Percentiles rank a stretch among this genome's conserved stretches.
Evolutionary conservation across 2,329 filamentous ascomycete genomes (phyloP).

Genomic region (Sarocladiaceae sp.): DNA sequence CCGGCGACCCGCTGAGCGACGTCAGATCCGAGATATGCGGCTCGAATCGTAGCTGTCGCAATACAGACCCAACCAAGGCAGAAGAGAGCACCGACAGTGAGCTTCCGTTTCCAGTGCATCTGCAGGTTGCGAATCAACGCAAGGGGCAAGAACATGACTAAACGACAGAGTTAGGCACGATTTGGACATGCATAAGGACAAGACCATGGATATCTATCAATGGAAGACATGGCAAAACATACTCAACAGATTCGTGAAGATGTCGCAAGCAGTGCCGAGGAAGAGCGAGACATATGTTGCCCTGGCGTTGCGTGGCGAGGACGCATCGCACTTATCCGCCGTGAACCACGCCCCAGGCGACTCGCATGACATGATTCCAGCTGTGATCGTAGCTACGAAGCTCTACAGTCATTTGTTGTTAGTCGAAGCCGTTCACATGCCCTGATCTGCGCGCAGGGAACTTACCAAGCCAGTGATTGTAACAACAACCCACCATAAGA

Average conservation of each 20-base stretch:
- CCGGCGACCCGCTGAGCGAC: not conserved
- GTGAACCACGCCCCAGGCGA: constrained; percentile 13
- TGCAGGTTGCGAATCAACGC: constrained; percentile 12
- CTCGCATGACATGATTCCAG: constrained; percentile 12
- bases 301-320: constrained; percentile 10
- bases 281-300: constrained; percentile 11
- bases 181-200: not conserved
- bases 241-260: constrained; percentile 13
- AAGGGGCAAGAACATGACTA: constrained; percentile 13
- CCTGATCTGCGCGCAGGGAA: not conserved
- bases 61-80: constrained; percentile 14
- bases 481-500: constrained; percentile 13
- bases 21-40: constrained; percentile 10
- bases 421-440: not conserved
- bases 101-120: constrained; percentile 13
- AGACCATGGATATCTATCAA: not conserved
- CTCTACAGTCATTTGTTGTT: constrained; percentile 6
- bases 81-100: constrained; percentile 12
- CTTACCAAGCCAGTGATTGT: constrained; percentile 10
- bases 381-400: constrained; percentile 11
- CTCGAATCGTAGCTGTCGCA: constrained; percentile 11
- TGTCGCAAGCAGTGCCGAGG: constrained; percentile 12
- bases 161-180: not conserved
- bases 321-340: constrained; percentile 8
- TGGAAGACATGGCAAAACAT: not conserved